Evolutionary conservation across 495 filamentous ascomycete species (phyloP), one percentile per base, ranked within the genome.

Genomic region (Lindgomyces ingoldianus): DNA sequence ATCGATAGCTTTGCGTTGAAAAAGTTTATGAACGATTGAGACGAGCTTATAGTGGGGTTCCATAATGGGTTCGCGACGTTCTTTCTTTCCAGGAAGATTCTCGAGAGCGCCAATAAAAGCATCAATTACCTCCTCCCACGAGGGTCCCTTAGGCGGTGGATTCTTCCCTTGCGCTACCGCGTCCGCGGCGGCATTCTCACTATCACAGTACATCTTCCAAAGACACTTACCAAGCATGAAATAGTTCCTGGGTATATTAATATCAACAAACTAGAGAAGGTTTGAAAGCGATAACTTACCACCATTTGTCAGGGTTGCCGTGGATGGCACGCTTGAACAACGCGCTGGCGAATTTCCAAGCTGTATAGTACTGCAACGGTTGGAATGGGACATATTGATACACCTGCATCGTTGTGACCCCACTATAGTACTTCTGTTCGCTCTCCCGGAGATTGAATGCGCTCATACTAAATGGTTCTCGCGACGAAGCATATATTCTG

Each of bases 41-140:
- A 96, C 82, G 26, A 98, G 87, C 75, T 97, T 98, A 76, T 96
- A 98, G 71, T 97, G 93, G 14, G 94, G 95, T 73, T 98, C 94
- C 24, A 99, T 84, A 21, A 95, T 89, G 0, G 91, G 92, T 62
- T 98, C 91, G 58, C 83, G 81, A 24, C 85, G 87, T 66, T 94
- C 87, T 54, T 83, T 88, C 21, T 87, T 89, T 67, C 91, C 89
- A 4, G 91, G 92, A n/a, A 95, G 82, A 3, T 85, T 81, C 63
- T 90, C 79, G 62, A 97, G 87, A 0, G 93, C 87, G 63, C 84
- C 84, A 19, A 88, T 81, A 42, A 96, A 81, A n/a, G 86, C 80
- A 44, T 85, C 80, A 22, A 95, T 69, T 11, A 96, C 82, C 56
- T 81, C 77, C 59, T 87, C 77, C 39, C 88, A 76, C 16, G 75